These are phyloP conservation scores for Lactarius quietus DNA, from an alignment of 768 basidiomycete species.

Conservation along the genomic window DNA sequence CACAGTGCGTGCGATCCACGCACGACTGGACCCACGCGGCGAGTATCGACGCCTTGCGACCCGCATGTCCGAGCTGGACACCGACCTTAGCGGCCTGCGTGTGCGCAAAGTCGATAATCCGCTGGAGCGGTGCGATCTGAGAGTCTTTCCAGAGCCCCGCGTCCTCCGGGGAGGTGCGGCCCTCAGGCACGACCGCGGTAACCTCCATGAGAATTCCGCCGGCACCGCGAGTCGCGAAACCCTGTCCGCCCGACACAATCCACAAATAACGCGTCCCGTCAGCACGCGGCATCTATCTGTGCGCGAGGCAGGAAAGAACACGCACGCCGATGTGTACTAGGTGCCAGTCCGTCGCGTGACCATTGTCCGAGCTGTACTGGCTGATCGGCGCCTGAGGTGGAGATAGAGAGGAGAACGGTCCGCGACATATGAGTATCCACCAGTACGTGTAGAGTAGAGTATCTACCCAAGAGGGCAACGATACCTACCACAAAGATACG, in stretches of 20 bases:
- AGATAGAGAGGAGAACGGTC: background rate
- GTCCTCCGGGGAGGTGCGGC: constrained; percentile 74
- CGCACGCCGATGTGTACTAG: constrained; percentile 68
- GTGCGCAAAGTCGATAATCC: constrained; percentile 72
- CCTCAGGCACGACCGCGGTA: constrained; percentile 68
- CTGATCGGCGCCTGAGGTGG: constrained; percentile 68
- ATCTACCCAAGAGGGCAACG: background rate
- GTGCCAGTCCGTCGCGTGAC: constrained; percentile 78
- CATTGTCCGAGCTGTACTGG: constrained; percentile 66
- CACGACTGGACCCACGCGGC: constrained; percentile 60
- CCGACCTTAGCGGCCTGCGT: constrained; percentile 68
- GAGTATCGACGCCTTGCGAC: constrained; percentile 64
- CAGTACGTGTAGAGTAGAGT: background rate
- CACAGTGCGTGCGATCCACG: constrained; percentile 34
- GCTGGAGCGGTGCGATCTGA: constrained; percentile 66
- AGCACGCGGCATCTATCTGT: background rate
- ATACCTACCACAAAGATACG: constrained; percentile 59
- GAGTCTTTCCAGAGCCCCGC: constrained; percentile 73
- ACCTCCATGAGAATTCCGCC: constrained; percentile 74
- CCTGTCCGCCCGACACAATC: constrained; percentile 32
- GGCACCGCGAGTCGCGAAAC: constrained; percentile 66
- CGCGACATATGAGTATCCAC: background rate
- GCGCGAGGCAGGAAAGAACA: background rate
- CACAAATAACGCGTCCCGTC: background rate
- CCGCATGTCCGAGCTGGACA: constrained; percentile 79